Conservation (phyloP, 441 rosid genomes). For the Euphorbia celastroides region DNA sequence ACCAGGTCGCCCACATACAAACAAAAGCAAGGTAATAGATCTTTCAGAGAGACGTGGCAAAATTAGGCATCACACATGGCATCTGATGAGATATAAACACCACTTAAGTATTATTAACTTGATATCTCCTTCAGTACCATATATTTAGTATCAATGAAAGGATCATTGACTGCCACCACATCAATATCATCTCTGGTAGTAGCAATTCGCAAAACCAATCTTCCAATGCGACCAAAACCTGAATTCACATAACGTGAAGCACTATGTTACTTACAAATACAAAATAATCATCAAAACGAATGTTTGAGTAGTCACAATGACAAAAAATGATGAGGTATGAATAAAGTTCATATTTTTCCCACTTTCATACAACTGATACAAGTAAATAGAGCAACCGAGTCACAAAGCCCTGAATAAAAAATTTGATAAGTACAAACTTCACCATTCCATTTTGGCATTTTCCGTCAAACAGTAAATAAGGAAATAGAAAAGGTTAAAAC, state of each 20-base stretch:
- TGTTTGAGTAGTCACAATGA: not conserved
- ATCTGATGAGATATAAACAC: not conserved
- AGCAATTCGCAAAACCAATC: constrained; percentile 88
- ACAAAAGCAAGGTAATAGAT: not conserved
- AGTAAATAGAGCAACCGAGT: not conserved
- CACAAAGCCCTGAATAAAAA: not conserved
- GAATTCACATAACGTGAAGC: constrained; percentile 15
- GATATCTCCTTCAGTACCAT: constrained; percentile 49
- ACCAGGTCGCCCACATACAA: not conserved
- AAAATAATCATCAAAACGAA: not conserved
- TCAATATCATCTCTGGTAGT: constrained; percentile 84
- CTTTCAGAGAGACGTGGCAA: not conserved
- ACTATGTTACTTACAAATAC: not conserved
- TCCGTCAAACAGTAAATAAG: not conserved
- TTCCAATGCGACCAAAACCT: constrained; percentile 99
- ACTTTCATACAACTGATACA: not conserved
- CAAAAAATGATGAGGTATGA: not conserved
- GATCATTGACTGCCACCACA: constrained; percentile 93
- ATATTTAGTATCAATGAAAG: constrained; percentile 85
- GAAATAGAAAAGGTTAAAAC: not conserved
- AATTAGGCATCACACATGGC: not conserved
- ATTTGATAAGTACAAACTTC: not conserved
- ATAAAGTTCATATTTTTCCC: not conserved
- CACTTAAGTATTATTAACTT: not conserved
- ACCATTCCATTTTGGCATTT: not conserved